Evolutionary conservation across 495 filamentous ascomycete species (phyloP), one percentile per base, ranked within the genome.

Genomic region (Chlorociboria aeruginascens): DNA sequence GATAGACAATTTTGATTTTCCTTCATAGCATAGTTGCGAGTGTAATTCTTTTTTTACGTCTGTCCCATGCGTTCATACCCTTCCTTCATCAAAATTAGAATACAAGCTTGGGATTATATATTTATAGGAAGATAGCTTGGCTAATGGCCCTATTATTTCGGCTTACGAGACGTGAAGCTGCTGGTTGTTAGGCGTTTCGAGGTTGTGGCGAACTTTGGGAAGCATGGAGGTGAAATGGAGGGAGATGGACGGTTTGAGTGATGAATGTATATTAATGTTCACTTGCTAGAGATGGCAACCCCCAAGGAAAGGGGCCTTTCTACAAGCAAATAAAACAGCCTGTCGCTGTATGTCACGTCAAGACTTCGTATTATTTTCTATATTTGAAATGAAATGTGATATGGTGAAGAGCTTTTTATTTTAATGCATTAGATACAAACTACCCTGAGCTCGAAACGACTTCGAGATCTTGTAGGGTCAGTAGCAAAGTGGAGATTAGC

Each of bases 241-340:
- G n/a, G n/a, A n/a, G n/a, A n/a, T n/a, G n/a, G n/a, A n/a, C n/a
- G n/a, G n/a, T n/a, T n/a, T n/a, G n/a, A n/a, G 8, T 39, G 36
- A 44, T 44, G 42, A n/a, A 43, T 44, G 42, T 44, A 44, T 44
- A 44, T 44, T 44, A 44, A 44, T 44, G 42, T 44, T 44, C 20
- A 17, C 3, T 16, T n/a, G 36, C 36, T 14, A 8, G 36, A 12
- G 36, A 14, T n/a, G 16, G 8, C 13, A 39, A n/a, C 7, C 13
- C 8, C 16, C n/a, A 14, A 14, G 36, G n/a, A n/a, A 39, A 39
- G 8, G 36, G 13, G n/a, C 13, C 20, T 39, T 17, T 39, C 4
- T 14, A 2, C 13, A 39, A 6, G 33, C 10, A 39, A 39, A 14
- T 10, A 16, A 12, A n/a, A 39, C 36, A 12, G 36, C 20, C 36